A percentile compares a stretch with the other conserved stretches of the same genome.
These are phyloP conservation scores for Henckelia pumila DNA, from an alignment of 257 asterid species.

Conservation along the genomic window DNA sequence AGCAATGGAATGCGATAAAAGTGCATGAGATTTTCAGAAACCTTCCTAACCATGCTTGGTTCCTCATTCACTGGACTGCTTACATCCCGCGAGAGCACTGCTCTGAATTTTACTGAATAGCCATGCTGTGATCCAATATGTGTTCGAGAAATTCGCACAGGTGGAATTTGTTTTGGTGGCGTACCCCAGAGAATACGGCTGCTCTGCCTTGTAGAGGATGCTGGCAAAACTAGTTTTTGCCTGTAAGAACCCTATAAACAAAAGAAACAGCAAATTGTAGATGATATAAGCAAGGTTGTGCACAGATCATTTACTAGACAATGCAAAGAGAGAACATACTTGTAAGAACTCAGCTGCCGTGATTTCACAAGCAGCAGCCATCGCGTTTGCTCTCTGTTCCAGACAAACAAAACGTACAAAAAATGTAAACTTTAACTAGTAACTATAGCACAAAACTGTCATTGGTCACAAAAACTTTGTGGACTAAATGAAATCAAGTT, in stretches of 20 bases:
- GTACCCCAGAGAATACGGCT: conserved; percentile 57
- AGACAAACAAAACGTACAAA: neutral
- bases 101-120: conserved; percentile 32
- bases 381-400: conserved; percentile 26
- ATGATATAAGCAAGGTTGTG: neutral
- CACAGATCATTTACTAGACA: neutral
- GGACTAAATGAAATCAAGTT: too few relatives aligned
- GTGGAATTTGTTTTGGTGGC: conserved; percentile 24
- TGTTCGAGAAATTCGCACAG: conserved; percentile 25
- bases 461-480: neutral
- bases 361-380: conserved; percentile 59
- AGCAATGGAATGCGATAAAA: conserved; percentile 59
- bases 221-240: conserved; percentile 44
- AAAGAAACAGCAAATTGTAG: conserved; percentile 11
- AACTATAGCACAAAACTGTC: neutral
- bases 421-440: neutral
- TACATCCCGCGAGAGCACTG: conserved; percentile 48
- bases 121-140: conserved; percentile 23
- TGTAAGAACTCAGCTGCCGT: conserved; percentile 62
- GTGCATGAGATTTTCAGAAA: conserved; percentile 54
- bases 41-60: conserved; percentile 23
- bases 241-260: conserved; percentile 49
- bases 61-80: conserved; percentile 32
- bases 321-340: conserved; percentile 31
- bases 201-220: conserved; percentile 37